phyloP scores from a whole-genome alignment of 208 protist genomes.

The Acanthamoeba polyphaga region DNA sequence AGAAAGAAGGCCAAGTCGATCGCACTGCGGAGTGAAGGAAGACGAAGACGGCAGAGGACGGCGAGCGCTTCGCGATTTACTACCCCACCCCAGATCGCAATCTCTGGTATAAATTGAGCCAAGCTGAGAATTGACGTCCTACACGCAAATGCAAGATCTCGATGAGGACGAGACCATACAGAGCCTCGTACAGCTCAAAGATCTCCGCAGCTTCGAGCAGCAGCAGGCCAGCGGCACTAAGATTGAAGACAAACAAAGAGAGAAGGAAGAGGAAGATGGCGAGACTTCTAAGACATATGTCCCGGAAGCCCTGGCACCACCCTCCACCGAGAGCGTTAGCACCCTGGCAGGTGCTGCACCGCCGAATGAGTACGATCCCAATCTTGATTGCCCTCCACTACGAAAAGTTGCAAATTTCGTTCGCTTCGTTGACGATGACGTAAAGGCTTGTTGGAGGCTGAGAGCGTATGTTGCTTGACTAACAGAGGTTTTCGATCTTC shows the following conservation, averaged over 20 bases:
- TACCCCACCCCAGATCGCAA: not conserved
- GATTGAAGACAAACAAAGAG: conserved; percentile 57
- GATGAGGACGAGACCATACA: conserved; percentile 54
- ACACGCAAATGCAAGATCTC: conserved; percentile 3
- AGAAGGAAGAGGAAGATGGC: conserved; percentile 25
- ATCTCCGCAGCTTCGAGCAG: conserved; percentile 26
- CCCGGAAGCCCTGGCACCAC: not conserved
- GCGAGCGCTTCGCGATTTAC: not conserved
- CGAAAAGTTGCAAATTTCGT: not conserved
- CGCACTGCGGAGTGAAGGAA: not conserved
- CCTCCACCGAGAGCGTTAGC: not conserved
- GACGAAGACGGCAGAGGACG: not conserved
- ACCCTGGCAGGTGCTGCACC: too few relatives aligned
- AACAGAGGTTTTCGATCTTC: too few relatives aligned
- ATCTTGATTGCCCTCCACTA: not conserved
- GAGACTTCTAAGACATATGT: not conserved
- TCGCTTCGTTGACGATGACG: too few relatives aligned
- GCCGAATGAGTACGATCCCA: not conserved
- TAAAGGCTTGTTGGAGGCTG: too few relatives aligned
- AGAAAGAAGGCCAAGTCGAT: not conserved
- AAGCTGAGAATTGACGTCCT: not conserved
- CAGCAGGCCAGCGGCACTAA: not conserved
- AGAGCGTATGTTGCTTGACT: too few relatives aligned
- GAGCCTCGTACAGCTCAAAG: conserved; percentile 37
- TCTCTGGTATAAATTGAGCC: not conserved